Percentiles rank a stretch among this genome's conserved stretches.
phyloP scores from a whole-genome alignment of 1,284 basidiomycete species.

The Boletus semigastroideus region DNA sequence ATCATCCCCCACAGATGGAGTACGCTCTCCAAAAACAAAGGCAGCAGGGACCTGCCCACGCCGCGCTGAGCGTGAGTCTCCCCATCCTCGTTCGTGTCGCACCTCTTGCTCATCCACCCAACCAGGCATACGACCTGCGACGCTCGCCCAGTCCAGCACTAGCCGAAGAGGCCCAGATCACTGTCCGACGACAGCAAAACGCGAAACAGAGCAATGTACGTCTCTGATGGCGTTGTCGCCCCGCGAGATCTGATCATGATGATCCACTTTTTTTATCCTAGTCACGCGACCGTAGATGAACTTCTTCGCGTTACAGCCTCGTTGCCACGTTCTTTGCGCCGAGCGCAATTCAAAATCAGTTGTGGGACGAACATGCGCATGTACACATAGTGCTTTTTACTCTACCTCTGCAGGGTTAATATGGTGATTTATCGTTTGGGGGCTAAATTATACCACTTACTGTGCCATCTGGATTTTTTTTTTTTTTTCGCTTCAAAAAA shows the following conservation, averaged over 20 bases:
- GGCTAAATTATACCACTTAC: slow-evolving; percentile 31
- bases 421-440: slow-evolving; percentile 17
- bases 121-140: slow-evolving; percentile 30
- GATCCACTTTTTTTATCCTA: slow-evolving; percentile 12
- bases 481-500: slow-evolving; percentile 5
- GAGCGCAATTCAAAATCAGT: slow-evolving; percentile 21
- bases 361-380: slow-evolving; percentile 10
- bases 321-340: slow-evolving; percentile 19
- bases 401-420: slow-evolving; percentile 28
- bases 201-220: slow-evolving; percentile 24
- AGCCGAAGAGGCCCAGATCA: slow-evolving; percentile 32
- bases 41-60: slow-evolving; percentile 28
- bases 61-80: slow-evolving; percentile 26
- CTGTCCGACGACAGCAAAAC: slow-evolving; percentile 32
- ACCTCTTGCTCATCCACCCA: slow-evolving; percentile 7
- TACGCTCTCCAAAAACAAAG: slow-evolving; percentile 31
- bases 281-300: slow-evolving; percentile 34
- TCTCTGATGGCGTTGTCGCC: background rate
- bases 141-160: slow-evolving; percentile 33
- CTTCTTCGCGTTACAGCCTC: slow-evolving; percentile 1
- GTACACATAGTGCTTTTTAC: slow-evolving; percentile 11
- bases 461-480: slow-evolving; percentile 2
- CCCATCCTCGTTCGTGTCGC: slow-evolving; percentile 1
- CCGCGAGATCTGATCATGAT: slow-evolving; percentile 15
- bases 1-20: slow-evolving; percentile 28